Base-by-base conservation (phyloP, 441 rosid genomes). In the Erodium moschatum region DNA sequence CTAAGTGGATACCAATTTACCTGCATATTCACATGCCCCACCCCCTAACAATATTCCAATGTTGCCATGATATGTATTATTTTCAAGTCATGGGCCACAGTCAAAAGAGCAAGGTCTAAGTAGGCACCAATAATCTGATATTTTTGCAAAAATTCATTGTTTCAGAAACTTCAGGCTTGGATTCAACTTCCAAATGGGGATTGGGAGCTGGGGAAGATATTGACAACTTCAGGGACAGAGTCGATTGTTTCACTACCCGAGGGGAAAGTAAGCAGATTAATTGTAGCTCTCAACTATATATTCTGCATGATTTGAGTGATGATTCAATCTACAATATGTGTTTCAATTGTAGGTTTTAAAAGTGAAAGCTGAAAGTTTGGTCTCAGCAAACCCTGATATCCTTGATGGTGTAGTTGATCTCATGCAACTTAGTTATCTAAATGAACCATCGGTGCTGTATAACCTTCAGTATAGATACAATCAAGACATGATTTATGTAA, bases 341-440 rank as follows among this genome's bases (percentile, higher is more conserved):
- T 65, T 73, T 61, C 69, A 52, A 56, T 38, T 68, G 64, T 75
- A 94, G 99, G 89, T 86, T 74, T 65, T 87, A 62, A 85, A 83
- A 81, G 88, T 89, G 56, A 80, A 81, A 81, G 86, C 88, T 68
- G 96, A 88, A 75, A 80, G 77, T 78, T 83, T 94, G 75, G 82
- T 94, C 40, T 85, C 89, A 16, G 97, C 96, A 79, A 94, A 94
- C 82, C 99, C 97, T 56, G 99, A 88, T 80, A 94, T 94, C 76
- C 97, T 94, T 81, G 96, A 91, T 83, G 99, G 99, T 21, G 97
- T 94, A 42, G 97, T 87, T 74, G 97, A 94, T 82, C 96, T 94
- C 67, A 89, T 94, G 99, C 97, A 94, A 75, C 90, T 94, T 72
- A 91, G 99, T 82, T 94, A 88, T 85, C 84, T 94, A 76, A 91